Evolutionary conservation across 2,329 filamentous ascomycete species (phyloP).

Genomic region (Stachybotrys echinatus): DNA sequence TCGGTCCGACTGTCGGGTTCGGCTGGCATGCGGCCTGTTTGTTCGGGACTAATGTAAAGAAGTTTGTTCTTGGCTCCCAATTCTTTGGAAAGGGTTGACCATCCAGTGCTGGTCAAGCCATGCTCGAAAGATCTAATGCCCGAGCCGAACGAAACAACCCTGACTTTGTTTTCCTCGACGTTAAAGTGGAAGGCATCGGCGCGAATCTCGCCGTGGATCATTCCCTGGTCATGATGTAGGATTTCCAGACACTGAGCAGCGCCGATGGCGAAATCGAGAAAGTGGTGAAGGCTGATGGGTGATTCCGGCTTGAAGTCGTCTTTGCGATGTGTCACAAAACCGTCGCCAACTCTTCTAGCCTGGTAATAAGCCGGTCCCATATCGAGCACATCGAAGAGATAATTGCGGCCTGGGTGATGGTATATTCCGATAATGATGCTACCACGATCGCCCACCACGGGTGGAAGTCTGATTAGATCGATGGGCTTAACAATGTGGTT

Average conservation of each 20-base stretch:
- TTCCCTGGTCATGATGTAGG: conserved; percentile 80
- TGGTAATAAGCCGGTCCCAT: conserved; percentile 72
- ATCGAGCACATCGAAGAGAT: conserved; percentile 64
- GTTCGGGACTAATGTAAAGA: conserved; percentile 88
- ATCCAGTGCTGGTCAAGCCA: conserved; percentile 78
- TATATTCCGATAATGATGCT: conserved; percentile 77
- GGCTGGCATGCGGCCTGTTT: conserved; percentile 87
- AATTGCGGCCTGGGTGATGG: conserved; percentile 70
- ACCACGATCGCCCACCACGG: conserved; percentile 62
- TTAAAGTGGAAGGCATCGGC: conserved; percentile 90
- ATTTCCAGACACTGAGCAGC: conserved; percentile 82
- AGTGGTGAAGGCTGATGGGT: conserved; percentile 66
- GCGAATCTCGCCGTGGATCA: conserved; percentile 86
- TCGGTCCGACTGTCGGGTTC: conserved; percentile 91
- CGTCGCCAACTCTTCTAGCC: conserved; percentile 46
- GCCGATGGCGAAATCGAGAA: conserved; percentile 88
- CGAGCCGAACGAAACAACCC: conserved; percentile 79
- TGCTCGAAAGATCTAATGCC: conserved; percentile 87
- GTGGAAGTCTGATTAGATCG: conserved; percentile 68
- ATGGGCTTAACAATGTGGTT: conserved; percentile 76
- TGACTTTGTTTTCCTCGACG: conserved; percentile 63
- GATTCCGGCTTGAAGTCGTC: conserved; percentile 44
- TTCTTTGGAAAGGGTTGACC: conserved; percentile 78
- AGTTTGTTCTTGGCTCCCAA: conserved; percentile 84
- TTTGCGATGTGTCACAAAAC: conserved; percentile 38